A percentile compares a stretch with the other conserved stretches of the same genome.
These are phyloP conservation scores for Serendipita sp. DNA, from an alignment of 768 basidiomycete species.

Conservation along the genomic window DNA sequence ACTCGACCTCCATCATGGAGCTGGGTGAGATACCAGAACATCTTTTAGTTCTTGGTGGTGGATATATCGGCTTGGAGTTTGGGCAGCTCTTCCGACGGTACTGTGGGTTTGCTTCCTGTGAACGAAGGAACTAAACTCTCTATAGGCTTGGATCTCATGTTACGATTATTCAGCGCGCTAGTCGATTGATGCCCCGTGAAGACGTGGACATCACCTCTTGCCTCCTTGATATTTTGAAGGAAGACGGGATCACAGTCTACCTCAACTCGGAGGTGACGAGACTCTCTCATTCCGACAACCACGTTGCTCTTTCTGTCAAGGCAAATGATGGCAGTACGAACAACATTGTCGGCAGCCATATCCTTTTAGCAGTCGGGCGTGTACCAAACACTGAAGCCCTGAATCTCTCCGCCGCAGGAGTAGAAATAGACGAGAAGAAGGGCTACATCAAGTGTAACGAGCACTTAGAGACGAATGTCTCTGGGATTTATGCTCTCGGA, in stretches of 20 bases:
- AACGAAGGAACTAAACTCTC: neutral
- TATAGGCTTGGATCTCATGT: conserved; percentile 9
- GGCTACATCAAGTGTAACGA: conserved; percentile 9
- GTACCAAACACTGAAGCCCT: conserved; percentile 10
- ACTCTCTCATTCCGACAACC: neutral
- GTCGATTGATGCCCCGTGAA: conserved; percentile 9
- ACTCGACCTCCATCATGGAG: conserved; percentile 11
- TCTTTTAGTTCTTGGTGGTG: conserved; percentile 11
- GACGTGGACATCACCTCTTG: conserved; percentile 7
- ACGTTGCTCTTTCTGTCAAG: neutral
- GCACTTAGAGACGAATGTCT: conserved; percentile 6
- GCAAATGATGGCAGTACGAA: neutral
- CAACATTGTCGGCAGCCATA: neutral
- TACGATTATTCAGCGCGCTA: conserved; percentile 10
- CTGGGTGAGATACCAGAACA: conserved; percentile 10
- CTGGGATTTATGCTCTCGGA: conserved; percentile 10
- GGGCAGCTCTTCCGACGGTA: conserved; percentile 11
- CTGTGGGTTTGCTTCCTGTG: conserved; percentile 6
- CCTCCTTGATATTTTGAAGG: conserved; percentile 5
- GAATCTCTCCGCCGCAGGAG: conserved; percentile 7
- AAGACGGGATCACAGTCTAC: conserved; percentile 8
- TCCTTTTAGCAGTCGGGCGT: conserved; percentile 10
- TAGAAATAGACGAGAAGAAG: neutral
- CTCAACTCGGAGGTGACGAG: neutral
- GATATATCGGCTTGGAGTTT: conserved; percentile 12